Conservation (phyloP, 1,139 yeast species). For the Geotrichum macrosporum region DNA sequence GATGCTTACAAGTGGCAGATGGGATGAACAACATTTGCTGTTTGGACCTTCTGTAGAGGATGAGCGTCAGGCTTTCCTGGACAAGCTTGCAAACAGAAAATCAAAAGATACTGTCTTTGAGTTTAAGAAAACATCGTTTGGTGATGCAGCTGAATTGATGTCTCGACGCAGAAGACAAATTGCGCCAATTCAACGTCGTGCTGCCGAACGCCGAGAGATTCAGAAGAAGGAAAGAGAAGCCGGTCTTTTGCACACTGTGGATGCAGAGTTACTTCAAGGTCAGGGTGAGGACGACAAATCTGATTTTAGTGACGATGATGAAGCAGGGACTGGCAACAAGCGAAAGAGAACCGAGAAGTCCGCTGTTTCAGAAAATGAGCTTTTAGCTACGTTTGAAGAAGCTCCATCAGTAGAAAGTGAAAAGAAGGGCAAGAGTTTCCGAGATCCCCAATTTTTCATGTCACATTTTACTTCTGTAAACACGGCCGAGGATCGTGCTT, state of each 20-base stretch:
- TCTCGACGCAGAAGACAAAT: constrained; percentile 77
- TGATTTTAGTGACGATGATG: constrained; percentile 44
- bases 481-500: constrained; percentile 79
- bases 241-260: constrained; percentile 68
- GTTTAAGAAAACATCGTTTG: constrained; percentile 46
- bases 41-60: constrained; percentile 49
- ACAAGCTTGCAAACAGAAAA: constrained; percentile 53
- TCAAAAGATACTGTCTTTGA: constrained; percentile 87
- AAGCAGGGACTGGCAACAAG: constrained; percentile 41
- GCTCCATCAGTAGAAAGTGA: constrained; percentile 35
- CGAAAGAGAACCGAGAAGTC: constrained; percentile 22
- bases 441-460: constrained; percentile 80
- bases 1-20: constrained; percentile 62
- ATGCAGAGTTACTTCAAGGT: constrained; percentile 59
- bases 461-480: constrained; percentile 76
- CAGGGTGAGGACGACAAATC: constrained; percentile 36
- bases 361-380: constrained; percentile 17
- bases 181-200: constrained; percentile 79
- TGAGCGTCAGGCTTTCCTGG: constrained; percentile 72
- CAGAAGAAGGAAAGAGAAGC: constrained; percentile 71
- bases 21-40: constrained; percentile 83
- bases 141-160: constrained; percentile 81
- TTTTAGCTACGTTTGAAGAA: constrained; percentile 25
- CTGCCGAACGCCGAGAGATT: constrained; percentile 58
- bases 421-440: constrained; percentile 42